Evolutionary conservation across 805 yeast genomes (phyloP), one percentile per base, ranked within the genome.

Genomic region (Pichia gijzeniarum): DNA sequence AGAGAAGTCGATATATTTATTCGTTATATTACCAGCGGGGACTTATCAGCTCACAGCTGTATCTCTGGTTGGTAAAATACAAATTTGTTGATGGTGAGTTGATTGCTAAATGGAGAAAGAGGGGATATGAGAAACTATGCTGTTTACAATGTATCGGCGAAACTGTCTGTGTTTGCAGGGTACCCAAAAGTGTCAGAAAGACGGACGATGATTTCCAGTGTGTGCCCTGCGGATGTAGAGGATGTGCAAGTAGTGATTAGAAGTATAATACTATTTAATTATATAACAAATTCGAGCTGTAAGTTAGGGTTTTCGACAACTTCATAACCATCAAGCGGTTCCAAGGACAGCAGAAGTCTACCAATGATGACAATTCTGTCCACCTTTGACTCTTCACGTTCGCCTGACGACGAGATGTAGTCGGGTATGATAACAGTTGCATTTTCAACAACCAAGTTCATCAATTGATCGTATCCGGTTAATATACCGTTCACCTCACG

Each of bases 71-170:
- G 18, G 56, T 87, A 38, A 74, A 74, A 54, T 80, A 85, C 53
- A 75, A 77, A 48, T 76, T 77, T 50, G 85, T 77, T 2, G 91
- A 89, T 58, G 76, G 69, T 5, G 73, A 77, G 37, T 65, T 89
- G 45, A 85, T 89, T 27, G 91, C 95, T 19, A 89, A 82, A 69
- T 68, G 72, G 72, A 61, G 60, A 44, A 68, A 67, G 42, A 61
- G 58, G 51, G 96, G 96, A 9, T 89, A 89, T 61, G 96, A 89
- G 58, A 76, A 82, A 45, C 65, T 89, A 39, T 89, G 97, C 58
- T 89, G 97, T 60, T 62, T 89, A 48, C 72, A 75, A 51, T 89
- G 97, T 60, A 86, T 89, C 30, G 84, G 81, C 54, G 78, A 78
- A 5, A 73, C 78, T 5, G 76, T 88, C 0, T 89, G 97, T 63